Base-by-base conservation (phyloP, 2,329 filamentous ascomycete species). In the Aspergillus transmontanensis region DNA sequence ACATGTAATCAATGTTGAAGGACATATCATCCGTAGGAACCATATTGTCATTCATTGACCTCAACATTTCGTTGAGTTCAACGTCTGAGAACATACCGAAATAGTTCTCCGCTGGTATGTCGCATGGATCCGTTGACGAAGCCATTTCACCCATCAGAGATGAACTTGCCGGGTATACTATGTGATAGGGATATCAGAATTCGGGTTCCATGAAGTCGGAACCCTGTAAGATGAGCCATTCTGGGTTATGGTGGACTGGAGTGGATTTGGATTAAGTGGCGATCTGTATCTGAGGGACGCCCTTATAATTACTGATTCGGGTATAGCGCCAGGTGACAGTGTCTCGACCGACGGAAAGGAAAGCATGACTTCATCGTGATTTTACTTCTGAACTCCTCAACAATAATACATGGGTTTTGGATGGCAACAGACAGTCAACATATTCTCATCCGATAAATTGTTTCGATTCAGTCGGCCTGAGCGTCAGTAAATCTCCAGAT, bases 361-460 rank as follows among this genome's bases (percentile, higher is more conserved):
- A 41, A 41, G 39, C 39, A 55, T 55, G 51, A 55, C 32, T 55
- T 55, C 51, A 55, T 55, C 4, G 30, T 36, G 10, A 55, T 23
- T 11, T 41, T 41, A 9, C 39, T 4, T 19, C 16, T 41, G 6
- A 4, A 19, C 39, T 41, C 16, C 39, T 41, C 39, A 19, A 19
- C 36, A 41, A 9, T 41, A 19, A 19, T 41, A 19, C 36, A 41
- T 41, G 36, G 36, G 34, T 36, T 36, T 36, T 12, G 34, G 14
- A 36, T 16, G 34, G 12, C 34, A 14, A 36, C 34, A 3, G 39
- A 41, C 19, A 53, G 28, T 26, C 16, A n/a, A 19, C 2, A 12
- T 32, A 16, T 11, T n/a, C 30, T 23, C 30, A 36, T n/a, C 21
- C 19, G n/a, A 45, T 14, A 28, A 9, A 28, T 34, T 6, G 16